Evolutionary conservation across 805 yeast genomes (phyloP).

Genomic region (Metschnikowia cerradonensis): DNA sequence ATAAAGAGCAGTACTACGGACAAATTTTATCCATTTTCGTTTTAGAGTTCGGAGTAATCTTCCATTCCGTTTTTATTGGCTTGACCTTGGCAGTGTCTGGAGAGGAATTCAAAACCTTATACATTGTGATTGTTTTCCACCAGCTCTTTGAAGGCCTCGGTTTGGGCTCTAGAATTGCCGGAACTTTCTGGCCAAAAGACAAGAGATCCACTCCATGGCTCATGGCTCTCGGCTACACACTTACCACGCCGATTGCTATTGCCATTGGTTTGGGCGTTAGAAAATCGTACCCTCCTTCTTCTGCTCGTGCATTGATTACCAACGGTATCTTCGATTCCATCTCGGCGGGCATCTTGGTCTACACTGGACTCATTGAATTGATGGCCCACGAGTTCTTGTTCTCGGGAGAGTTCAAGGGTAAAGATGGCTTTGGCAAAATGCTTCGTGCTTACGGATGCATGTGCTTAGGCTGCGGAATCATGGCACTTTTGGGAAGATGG

Average conservation of each 20-base stretch:
- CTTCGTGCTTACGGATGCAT: slow-evolving; percentile 23
- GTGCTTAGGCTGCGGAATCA: slow-evolving; percentile 26
- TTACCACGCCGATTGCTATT: slow-evolving; percentile 33
- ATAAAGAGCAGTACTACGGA: slow-evolving; percentile 48
- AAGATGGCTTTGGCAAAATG: slow-evolving; percentile 19
- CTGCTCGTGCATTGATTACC: slow-evolving; percentile 29
- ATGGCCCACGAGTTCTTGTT: slow-evolving; percentile 39
- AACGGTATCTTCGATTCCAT: slow-evolving; percentile 34
- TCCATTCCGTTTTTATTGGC: slow-evolving; percentile 83
- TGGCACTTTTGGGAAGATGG: slow-evolving; percentile 35
- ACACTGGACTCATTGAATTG: slow-evolving; percentile 35
- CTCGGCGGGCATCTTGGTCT: slow-evolving; percentile 34
- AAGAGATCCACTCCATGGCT: slow-evolving; percentile 48
- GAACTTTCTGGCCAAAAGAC: slow-evolving; percentile 48
- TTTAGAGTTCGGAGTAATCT: slow-evolving; percentile 74
- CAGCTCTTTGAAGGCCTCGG: slow-evolving; percentile 87
- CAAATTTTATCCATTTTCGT: slow-evolving; percentile 56
- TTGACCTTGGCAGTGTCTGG: slow-evolving; percentile 75
- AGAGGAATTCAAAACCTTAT: slow-evolving; percentile 66
- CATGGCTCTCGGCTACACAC: slow-evolving; percentile 26
- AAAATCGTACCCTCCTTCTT: slow-evolving; percentile 29
- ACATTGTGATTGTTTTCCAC: slow-evolving; percentile 68
- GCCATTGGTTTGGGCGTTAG: slow-evolving; percentile 37
- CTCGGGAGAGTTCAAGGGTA: slow-evolving; percentile 25
- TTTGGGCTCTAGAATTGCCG: slow-evolving; percentile 71